Evolutionary conservation across 805 yeast species (phyloP), one percentile per base, ranked within the genome.

Genomic region (Metschnikowia matae): DNA sequence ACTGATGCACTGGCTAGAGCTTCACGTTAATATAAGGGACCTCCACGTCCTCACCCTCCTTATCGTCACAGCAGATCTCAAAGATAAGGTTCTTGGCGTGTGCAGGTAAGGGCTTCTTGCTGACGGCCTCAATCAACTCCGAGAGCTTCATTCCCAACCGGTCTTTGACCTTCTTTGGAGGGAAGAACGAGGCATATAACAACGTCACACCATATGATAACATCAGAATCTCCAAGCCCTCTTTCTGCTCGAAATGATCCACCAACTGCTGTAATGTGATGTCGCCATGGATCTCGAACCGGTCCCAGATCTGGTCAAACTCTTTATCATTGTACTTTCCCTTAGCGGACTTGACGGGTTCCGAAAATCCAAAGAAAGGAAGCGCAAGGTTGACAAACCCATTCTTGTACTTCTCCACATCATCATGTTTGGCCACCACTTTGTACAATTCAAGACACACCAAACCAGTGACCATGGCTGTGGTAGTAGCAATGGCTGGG

Each of bases 401-500:
- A 67, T 94, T 92, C 74, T 89, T 91, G 72, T 84, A 91, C 57
- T 84, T 83, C 66, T 91, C 97, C 58, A 92, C 79, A 58, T 84
- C 83, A 36, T 75, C 79, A 63, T 85, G 82, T 14, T 80, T 79
- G 62, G 85, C 95, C 41, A 83, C 88, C 55, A 94, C 92, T 74
- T 94, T 94, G 75, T 88, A 87, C 51, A 92, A 75, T 71, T 94
- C 99, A 58, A 94, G 73, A 62, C 95, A 88, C 21, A 90, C 95
- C 62, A 94, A 77, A 44, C 99, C 99, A 6, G 99, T 89, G 20
- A 94, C 99, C 59, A 91, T 74, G 8, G 97, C 96, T n/a, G 99
- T 94, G 1, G 99, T 94, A 2, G 99, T 94, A 35, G 99, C 99
- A 74, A 94, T 94, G 18, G 99, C 99, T 14, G 99, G 99, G 58